phyloP scores from a whole-genome alignment of 768 basidiomycete species.

The Panus rudis region DNA sequence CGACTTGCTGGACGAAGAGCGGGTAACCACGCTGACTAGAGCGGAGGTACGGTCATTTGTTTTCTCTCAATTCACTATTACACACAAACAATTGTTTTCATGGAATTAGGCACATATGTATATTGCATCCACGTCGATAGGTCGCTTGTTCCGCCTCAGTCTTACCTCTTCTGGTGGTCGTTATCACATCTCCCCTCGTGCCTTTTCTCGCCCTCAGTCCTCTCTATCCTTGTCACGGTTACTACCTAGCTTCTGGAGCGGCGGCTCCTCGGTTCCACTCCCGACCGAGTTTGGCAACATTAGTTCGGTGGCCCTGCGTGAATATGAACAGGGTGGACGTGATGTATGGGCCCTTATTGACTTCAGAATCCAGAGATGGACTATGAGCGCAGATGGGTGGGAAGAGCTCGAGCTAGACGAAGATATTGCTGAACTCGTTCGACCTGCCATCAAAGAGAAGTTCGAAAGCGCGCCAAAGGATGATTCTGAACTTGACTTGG shows the following conservation, averaged over 20 bases:
- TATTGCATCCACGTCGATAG: conserved; percentile 60
- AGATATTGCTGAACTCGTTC: conserved; percentile 46
- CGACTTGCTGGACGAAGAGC: conserved; percentile 46
- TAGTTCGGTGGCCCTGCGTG: conserved; percentile 52
- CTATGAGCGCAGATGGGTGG: conserved; percentile 58
- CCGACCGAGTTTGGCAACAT: conserved; percentile 59
- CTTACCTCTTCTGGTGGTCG: conserved; percentile 66
- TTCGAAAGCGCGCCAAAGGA: conserved; percentile 32
- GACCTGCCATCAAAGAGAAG: conserved; percentile 38
- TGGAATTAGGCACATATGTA: conserved; percentile 51
- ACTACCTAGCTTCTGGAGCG: conserved; percentile 34
- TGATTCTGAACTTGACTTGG: conserved; percentile 54
- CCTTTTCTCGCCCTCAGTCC: conserved; percentile 52
- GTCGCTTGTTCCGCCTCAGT: conserved; percentile 56
- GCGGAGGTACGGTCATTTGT: conserved; percentile 43
- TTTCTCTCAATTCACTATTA: background rate
- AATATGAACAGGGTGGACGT: conserved; percentile 31
- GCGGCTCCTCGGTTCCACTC: conserved; percentile 28
- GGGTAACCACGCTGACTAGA: conserved; percentile 59
- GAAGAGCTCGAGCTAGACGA: conserved; percentile 55
- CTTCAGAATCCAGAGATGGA: conserved; percentile 66
- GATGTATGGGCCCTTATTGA: conserved; percentile 67
- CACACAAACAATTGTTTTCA: background rate
- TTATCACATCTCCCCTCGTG: conserved; percentile 48
- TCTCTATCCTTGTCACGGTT: conserved; percentile 38